phyloP scores from a whole-genome alignment of 2,329 filamentous ascomycete species.

The Botrytis sinoallii region DNA sequence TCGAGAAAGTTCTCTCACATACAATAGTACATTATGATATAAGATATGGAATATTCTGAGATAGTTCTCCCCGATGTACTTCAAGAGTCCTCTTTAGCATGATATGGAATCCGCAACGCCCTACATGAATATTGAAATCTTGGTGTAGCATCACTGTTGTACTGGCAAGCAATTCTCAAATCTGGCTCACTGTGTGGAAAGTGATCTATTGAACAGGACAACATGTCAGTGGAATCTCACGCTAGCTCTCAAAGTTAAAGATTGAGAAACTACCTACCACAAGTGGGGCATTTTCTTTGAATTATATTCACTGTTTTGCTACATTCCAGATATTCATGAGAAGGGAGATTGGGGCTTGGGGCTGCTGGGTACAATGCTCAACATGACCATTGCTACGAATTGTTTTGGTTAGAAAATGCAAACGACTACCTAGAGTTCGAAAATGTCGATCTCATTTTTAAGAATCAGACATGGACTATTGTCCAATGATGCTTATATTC shows the following conservation, averaged over 20 bases:
- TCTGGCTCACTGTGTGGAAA: not conserved
- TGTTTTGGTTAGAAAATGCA: not conserved
- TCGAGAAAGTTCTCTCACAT: not conserved
- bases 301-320: not conserved
- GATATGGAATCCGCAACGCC: not conserved
- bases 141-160: not conserved
- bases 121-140: not conserved
- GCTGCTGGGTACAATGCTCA: not conserved
- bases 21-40: not conserved
- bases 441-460: not conserved
- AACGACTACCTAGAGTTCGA: not conserved
- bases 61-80: not conserved
- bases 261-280: not conserved
- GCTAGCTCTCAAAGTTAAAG: not conserved
- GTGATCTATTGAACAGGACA: not conserved
- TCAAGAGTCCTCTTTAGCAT: not conserved
- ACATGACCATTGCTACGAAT: not conserved
- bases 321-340: not conserved
- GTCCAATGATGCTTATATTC: not conserved
- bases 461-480: not conserved
- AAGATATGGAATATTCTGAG: not conserved
- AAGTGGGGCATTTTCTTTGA: not conserved
- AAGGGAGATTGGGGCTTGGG: not conserved
- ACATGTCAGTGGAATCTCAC: not conserved
- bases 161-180: not conserved